These are phyloP conservation scores for Coniochaeta prunicola DNA, from an alignment of 2,329 filamentous ascomycete genomes.

Conservation along the genomic window DNA sequence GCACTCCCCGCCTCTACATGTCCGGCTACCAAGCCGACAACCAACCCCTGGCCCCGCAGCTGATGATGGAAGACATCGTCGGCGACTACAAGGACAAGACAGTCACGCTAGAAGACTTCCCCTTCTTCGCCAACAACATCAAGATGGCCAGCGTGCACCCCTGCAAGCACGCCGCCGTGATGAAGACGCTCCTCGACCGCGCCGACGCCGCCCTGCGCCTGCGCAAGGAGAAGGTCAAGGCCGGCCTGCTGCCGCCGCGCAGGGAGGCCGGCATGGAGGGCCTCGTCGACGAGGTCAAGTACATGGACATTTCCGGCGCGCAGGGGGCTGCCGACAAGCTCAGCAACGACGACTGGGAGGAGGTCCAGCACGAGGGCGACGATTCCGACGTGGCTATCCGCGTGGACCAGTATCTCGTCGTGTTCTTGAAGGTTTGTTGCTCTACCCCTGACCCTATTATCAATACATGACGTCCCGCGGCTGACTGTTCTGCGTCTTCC, in stretches of 20 bases:
- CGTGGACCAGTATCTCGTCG: conserved; percentile 83
- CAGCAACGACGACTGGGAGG: conserved; percentile 57
- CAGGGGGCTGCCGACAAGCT: conserved; percentile 35
- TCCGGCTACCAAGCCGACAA: conserved; percentile 78
- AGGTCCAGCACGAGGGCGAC: conserved; percentile 55
- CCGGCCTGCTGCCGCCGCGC: conserved; percentile 38
- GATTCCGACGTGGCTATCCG: conserved; percentile 72
- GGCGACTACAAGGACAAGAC: conserved; percentile 60
- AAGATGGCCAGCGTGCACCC: conserved; percentile 97
- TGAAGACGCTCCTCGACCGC: conserved; percentile 94
- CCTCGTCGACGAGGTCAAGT: conserved; percentile 72
- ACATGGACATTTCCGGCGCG: conserved; percentile 49
- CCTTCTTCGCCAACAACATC: conserved; percentile 82
- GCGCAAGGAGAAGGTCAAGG: conserved; percentile 71
- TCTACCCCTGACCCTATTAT: not conserved
- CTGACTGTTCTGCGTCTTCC: conserved; percentile 15
- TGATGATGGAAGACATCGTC: conserved; percentile 32
- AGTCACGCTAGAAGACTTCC: conserved; percentile 95
- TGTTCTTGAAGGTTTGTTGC: conserved; percentile 68
- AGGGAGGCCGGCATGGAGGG: conserved; percentile 66
- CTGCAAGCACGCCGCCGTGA: conserved; percentile 94
- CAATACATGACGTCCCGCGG: not conserved
- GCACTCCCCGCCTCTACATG: conserved; percentile 89
- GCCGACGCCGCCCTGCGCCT: conserved; percentile 90
- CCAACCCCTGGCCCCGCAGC: conserved; percentile 35